Conservation (phyloP, 1,284 basidiomycete genomes). For the Heliocybe sulcata region DNA sequence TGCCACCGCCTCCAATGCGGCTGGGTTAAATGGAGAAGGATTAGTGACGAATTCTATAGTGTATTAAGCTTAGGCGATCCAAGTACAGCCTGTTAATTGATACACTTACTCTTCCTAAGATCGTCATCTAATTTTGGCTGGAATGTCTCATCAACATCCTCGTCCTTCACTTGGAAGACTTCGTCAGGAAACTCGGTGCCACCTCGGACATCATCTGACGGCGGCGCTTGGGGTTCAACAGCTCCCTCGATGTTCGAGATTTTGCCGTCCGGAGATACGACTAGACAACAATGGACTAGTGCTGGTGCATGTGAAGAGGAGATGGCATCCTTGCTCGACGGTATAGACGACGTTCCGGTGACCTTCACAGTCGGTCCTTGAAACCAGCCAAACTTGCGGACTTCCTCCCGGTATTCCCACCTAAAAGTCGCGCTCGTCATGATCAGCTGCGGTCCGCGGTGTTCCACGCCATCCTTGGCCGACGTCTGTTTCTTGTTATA, state of each 20-base stretch:
- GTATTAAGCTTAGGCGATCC: constrained; percentile 5
- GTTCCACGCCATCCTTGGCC: background rate
- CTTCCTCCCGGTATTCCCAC: constrained; percentile 40
- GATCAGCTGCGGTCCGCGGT: constrained; percentile 46
- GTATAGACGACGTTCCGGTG: constrained; percentile 16
- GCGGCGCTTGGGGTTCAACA: constrained; percentile 6
- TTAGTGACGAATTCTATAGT: constrained; percentile 34
- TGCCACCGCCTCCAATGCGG: constrained; percentile 59
- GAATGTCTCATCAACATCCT: constrained; percentile 1
- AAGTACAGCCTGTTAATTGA: background rate
- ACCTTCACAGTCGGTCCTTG: constrained; percentile 34
- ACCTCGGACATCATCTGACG: constrained; percentile 1
- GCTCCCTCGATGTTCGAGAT: constrained; percentile 42
- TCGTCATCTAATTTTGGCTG: background rate
- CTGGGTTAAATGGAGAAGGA: constrained; percentile 44
- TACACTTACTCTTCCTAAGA: constrained; percentile 1
- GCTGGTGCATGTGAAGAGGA: constrained; percentile 21
- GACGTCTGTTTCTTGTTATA: constrained; percentile 22
- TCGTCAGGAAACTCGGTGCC: background rate
- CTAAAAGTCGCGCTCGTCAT: constrained; percentile 65
- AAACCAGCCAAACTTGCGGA: constrained; percentile 51
- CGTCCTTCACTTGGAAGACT: background rate
- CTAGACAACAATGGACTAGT: constrained; percentile 54
- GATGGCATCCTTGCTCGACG: constrained; percentile 11
- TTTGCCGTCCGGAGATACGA: constrained; percentile 43